Percentiles rank a stretch among this genome's conserved stretches.
phyloP scores from a whole-genome alignment of 345 rosid genomes.

The Clarkia xantiana region DNA sequence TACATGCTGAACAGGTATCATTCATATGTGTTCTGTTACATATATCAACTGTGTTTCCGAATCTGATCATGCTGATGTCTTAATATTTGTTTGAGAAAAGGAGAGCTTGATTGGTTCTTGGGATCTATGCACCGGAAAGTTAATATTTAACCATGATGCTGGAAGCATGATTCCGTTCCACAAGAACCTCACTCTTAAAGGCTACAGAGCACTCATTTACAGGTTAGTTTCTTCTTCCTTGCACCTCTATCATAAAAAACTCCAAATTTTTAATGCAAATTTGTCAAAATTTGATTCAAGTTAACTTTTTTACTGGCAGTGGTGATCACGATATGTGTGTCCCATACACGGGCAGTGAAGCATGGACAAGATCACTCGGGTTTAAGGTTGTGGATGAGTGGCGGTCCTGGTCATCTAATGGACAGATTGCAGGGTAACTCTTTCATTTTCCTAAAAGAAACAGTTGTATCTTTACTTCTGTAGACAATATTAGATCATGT shows the following conservation, averaged over 20 bases:
- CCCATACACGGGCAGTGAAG: slow-evolving; percentile 81
- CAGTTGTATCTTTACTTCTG: background rate
- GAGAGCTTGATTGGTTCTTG: slow-evolving; percentile 18
- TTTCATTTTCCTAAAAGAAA: background rate
- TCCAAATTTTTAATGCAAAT: too few species aligned
- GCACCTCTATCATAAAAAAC: background rate
- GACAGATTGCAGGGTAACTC: slow-evolving; percentile 62
- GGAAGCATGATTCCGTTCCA: slow-evolving; percentile 42
- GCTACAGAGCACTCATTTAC: slow-evolving; percentile 40
- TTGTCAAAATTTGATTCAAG: background rate
- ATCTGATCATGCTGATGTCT: background rate
- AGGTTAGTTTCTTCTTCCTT: slow-evolving; percentile 20
- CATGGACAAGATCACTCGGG: slow-evolving; percentile 80
- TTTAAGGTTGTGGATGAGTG: slow-evolving; percentile 60
- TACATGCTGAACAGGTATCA: slow-evolving; percentile 14
- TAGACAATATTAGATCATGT: too few species aligned
- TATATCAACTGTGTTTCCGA: background rate
- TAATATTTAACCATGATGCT: slow-evolving; percentile 12
- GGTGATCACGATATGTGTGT: slow-evolving; percentile 97
- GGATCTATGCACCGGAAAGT: slow-evolving; percentile 27
- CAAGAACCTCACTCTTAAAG: slow-evolving; percentile 23
- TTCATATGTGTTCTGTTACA: background rate
- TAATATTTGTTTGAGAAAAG: slow-evolving; percentile 4
- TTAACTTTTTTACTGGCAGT: slow-evolving; percentile 18
- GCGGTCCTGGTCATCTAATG: slow-evolving; percentile 66